Conservation (phyloP, 2,329 filamentous ascomycete species). For the Sclerotinia spermophila region DNA sequence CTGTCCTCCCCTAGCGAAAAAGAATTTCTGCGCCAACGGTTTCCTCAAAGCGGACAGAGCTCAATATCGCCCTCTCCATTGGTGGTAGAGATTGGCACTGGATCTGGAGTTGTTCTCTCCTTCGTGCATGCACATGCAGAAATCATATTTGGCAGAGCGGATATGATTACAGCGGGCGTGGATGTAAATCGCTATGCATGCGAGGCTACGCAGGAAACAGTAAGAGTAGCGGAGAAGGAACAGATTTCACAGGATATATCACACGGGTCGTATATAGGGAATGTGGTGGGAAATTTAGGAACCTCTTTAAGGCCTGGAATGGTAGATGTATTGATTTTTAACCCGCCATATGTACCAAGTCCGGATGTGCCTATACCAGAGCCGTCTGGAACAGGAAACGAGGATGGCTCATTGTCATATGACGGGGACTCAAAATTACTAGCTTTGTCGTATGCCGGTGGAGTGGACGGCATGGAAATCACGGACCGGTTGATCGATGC, state of each 20-base stretch:
- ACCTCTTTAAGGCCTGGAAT: conserved; percentile 53
- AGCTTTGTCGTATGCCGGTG: conserved; percentile 83
- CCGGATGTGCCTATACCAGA: conserved; percentile 58
- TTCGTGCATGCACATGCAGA: conserved; percentile 76
- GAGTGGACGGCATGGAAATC: conserved; percentile 87
- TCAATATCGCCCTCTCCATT: conserved; percentile 49
- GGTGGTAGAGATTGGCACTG: conserved; percentile 81
- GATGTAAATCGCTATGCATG: conserved; percentile 88
- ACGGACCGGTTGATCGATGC: conserved; percentile 73
- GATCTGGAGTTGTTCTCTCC: conserved; percentile 89
- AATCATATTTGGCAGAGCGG: conserved; percentile 66
- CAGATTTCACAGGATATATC: conserved; percentile 37
- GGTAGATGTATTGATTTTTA: conserved; percentile 89
- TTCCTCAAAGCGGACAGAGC: conserved; percentile 20
- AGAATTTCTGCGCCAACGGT: conserved; percentile 28
- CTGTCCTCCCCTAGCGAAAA: conserved; percentile 57
- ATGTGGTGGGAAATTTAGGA: conserved; percentile 67
- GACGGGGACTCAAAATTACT: conserved; percentile 81
- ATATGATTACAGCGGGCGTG: conserved; percentile 69
- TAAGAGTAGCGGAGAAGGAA: conserved; percentile 47
- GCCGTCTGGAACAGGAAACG: conserved; percentile 39
- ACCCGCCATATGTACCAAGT: conserved; percentile 94
- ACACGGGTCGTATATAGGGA: conserved; percentile 57
- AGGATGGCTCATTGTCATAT: conserved; percentile 46
- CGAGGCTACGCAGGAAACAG: conserved; percentile 67